Conservation (phyloP, 306 rosid species). For the Benincasa hispida region DNA sequence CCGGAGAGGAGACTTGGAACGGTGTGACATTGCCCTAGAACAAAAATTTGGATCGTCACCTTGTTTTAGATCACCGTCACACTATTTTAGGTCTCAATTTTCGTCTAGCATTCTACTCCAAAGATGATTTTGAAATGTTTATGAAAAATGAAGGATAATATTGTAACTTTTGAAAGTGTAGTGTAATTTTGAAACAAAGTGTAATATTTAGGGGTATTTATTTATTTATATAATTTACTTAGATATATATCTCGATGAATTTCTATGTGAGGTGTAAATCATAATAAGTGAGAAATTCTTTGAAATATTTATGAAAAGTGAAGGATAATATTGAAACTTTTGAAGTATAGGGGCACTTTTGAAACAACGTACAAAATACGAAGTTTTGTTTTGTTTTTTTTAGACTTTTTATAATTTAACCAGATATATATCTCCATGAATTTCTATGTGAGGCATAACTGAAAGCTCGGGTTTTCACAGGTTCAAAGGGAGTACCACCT, state of each 20-base stretch:
- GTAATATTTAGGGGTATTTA: no score
- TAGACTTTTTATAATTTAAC: no score
- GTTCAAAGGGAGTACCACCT: constrained; percentile 37
- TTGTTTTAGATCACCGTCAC: no score
- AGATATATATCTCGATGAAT: no score
- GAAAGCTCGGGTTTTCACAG: constrained; percentile 1
- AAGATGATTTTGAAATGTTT: not conserved
- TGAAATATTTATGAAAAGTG: not conserved
- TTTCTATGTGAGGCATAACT: not conserved
- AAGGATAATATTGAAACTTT: not conserved
- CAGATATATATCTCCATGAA: not conserved
- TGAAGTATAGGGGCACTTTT: not conserved
- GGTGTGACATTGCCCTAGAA: no score
- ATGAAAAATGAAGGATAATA: not conserved
- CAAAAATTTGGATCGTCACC: not conserved
- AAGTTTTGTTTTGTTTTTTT: no score
- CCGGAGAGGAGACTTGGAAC: no score
- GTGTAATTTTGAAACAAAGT: not conserved
- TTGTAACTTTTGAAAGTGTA: not conserved
- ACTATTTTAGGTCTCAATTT: not conserved
- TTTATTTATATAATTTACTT: no score
- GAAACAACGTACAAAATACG: not conserved
- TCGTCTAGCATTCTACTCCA: not conserved
- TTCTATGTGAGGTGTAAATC: no score
- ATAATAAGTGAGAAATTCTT: no score